Evolutionary conservation across 176 grass and related monocot species (phyloP), one percentile per base, ranked within the genome.

Genomic region (Triticum aestivum): DNA sequence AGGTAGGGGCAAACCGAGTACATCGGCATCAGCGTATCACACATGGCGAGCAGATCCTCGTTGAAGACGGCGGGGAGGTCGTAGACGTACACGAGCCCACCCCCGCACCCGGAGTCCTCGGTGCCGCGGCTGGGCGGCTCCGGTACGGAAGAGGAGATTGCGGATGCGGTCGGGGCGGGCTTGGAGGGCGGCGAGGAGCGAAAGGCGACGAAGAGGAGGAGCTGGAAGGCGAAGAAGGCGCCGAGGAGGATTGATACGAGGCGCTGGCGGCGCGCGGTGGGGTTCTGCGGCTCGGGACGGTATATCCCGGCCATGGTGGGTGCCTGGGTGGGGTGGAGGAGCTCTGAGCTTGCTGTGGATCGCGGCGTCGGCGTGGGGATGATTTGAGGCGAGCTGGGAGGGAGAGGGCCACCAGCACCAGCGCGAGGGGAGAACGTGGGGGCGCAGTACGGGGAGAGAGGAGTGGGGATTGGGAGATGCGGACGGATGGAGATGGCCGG

Each of bases 1-100:
- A 95, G 89, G 35, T 89, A 88, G 49, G 86, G 87, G 85, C 91
- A 93, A 39, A 90, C 27, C 79, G 88, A 93, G 78, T 89, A 83
- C 93, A 78, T 76, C 24, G 91, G 85, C 17, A 85, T 86, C 9
- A 95, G 89, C 34, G 49, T 49, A 56, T 88, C 88, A 78, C 85
- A 94, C 41, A 84, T 49, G 47, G 63, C 66, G 45, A 98, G 91
- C 32, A 98, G 78, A 65, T 95, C 93, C 47, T 44, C 21, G 77
- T 98, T 95, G 83, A 98, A 98, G 34, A 39, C 75, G 11, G 81
- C 33, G 0, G 96, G 93, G 39, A 98, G 89, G 34, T 94, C 89
- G 83, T 98, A 94, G 37, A 95, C 88, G 86, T 95, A 98, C 34
- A 98, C 91, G 8, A 87, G 82, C 2, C 96, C 93, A 6, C 79